Evolutionary conservation across 1,284 basidiomycete genomes (phyloP), one percentile per base, ranked within the genome.

Genomic region (Ceratobasidium sp.): DNA sequence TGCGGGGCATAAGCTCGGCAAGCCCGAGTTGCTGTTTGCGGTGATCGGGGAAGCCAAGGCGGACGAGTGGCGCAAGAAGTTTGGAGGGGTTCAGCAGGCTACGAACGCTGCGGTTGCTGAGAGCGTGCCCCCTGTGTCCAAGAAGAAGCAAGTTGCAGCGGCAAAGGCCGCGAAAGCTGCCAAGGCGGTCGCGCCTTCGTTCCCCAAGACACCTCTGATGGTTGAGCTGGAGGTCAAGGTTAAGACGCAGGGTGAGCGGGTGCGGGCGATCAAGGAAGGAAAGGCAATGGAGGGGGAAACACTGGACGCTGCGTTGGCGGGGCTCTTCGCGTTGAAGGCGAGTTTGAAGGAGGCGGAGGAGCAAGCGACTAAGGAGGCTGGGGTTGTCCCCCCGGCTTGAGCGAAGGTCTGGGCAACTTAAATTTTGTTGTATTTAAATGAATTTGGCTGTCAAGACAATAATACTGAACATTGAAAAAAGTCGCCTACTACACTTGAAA

Each of bases 11-110:
- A 82, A 81, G 76, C 81, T 89, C 69, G 85, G 85, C 75, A 83
- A 84, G 76, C 85, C 87, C 46, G 83, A 83, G 56, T 84, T 88
- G 78, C 80, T 89, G 68, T 89, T 89, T 83, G 85, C 84, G 79
- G 82, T 83, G 76, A 88, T 89, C 76, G 86, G 88, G 71, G 84
- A 84, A 29, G 84, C 84, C 79, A 85, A 85, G 80, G 86, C 86
- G 72, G 84, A 85, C 31, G 81, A 84, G 51, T 89, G 88, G 88
- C 82, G 87, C 65, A 81, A 81, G 27, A 84, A 86, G 80, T 89
- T 86, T 75, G 88, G 88, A n/a, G 88, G 87, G 6, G 83, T 76
- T 2, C 77, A 75, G 24, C 59, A 56, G 78, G 77, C 79, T 78
- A 61, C 61, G 13, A 34, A 74, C 8, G 66, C 77, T 31, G 74